Percentiles rank a stretch among this genome's conserved stretches.
Evolutionary conservation across 495 filamentous ascomycete genomes (phyloP).

Genomic region (Xylaria grammica): DNA sequence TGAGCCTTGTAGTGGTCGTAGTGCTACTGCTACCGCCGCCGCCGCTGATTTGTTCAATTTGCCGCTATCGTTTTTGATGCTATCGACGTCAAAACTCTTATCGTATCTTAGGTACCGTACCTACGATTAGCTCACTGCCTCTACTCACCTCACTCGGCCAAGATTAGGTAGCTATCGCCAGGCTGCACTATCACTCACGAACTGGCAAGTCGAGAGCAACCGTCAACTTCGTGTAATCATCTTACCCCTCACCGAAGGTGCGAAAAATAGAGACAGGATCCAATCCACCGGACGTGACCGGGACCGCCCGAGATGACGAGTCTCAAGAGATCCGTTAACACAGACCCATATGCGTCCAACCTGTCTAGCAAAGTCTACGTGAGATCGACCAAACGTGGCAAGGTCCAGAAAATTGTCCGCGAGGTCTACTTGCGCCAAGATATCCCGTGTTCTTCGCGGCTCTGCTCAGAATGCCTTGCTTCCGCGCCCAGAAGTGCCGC

Average conservation of each 20-base stretch:
- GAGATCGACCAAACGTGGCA: conserved; percentile 88
- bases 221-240: not conserved
- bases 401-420: conserved; percentile 97
- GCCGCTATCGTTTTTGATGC: conserved; percentile 18
- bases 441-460: conserved; percentile 93
- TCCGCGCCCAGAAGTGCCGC: conserved; percentile 77
- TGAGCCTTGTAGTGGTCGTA: no score
- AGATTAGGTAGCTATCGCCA: no score
- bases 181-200: conserved; percentile 19
- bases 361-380: conserved; percentile 93
- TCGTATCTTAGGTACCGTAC: not conserved
- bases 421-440: conserved; percentile 95
- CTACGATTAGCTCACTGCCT: no score
- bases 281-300: not conserved
- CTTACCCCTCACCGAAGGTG: no score
- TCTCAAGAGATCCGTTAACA: conserved; percentile 74
- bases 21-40: no score
- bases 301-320: conserved; percentile 72
- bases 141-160: no score
- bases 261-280: not conserved
- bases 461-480: conserved; percentile 75
- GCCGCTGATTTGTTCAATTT: conserved; percentile 29
- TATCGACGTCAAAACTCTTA: not conserved
- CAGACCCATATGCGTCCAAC: conserved; percentile 72
- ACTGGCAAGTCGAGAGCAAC: not conserved